Base-by-base conservation (phyloP, 441 rosid genomes). In the Populus hybrid region DNA sequence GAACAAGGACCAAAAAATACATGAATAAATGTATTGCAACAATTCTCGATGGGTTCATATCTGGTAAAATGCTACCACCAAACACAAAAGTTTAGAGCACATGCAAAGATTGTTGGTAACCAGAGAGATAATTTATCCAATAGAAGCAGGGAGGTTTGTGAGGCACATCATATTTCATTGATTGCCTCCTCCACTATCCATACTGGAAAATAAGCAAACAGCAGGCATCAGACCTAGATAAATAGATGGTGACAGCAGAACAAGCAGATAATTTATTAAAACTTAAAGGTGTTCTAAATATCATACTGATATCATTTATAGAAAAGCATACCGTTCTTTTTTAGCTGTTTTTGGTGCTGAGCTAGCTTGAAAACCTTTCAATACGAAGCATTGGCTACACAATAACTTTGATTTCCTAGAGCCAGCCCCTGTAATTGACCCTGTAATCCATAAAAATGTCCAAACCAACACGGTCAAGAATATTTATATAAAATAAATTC, bases 341-440 rank as follows among this genome's bases (percentile, higher is more conserved):
- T 79, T 74, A 81, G 76, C 83, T 73, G 77, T 71, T 61, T 74
- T 81, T 69, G 68, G 79, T 72, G 78, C 68, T 24, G 85, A 77
- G 83, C 72, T 77, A 77, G 77, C 76, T 66, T 77, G 82, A 78
- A 82, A 78, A 42, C 81, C 89, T 72, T 81, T 85, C 73, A 76
- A 67, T 72, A 77, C 88, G 71, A 79, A 23, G 83, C 98, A 93
- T 10, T 79, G 78, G 61, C 84, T 77, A 74, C 99, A 95, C 72
- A 89, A 79, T 70, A 90, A 74, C 85, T 65, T 59, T 74, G 91
- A 42, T 78, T 84, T 80, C 77, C 80, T 77, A 4, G 78, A 78
- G 38, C 77, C 83, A 74, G 63, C 79, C 68, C 76, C 81, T 74
- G 69, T 40, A 66, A 86, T 73, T 68, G 85, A 64, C 76, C 85